These are phyloP conservation scores for Seiridium cupressi DNA, from an alignment of 2,329 filamentous ascomycete species.

Conservation along the genomic window DNA sequence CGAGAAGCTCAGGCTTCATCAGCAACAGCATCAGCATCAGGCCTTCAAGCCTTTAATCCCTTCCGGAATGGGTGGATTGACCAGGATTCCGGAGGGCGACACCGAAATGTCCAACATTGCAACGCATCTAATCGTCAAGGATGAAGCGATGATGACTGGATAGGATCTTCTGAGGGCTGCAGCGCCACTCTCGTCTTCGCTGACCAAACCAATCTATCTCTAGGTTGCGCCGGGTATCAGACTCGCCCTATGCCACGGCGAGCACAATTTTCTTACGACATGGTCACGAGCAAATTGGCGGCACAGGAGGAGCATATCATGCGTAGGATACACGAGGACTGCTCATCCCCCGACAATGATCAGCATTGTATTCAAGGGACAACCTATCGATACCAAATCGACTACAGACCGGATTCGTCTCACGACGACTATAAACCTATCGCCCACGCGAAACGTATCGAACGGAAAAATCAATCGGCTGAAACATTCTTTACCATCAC, in stretches of 20 bases:
- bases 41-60: constrained; percentile 22
- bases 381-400: neutral
- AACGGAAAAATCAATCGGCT: neutral
- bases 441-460: constrained; percentile 1
- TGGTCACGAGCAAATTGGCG: too few relatives aligned
- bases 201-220: too few relatives aligned
- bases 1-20: constrained; percentile 76
- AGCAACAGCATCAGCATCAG: constrained; percentile 32
- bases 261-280: neutral
- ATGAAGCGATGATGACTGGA: constrained; percentile 32
- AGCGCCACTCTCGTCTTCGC: too few relatives aligned
- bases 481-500: neutral
- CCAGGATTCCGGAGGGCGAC: constrained; percentile 58
- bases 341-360: neutral
- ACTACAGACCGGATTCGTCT: constrained; percentile 1
- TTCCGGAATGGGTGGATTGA: constrained; percentile 43
- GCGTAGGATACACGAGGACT: neutral
- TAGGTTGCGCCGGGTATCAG: too few relatives aligned
- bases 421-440: constrained; percentile 3
- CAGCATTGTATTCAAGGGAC: neutral
- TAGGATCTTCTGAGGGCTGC: constrained; percentile 6
- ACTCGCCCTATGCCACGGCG: neutral
- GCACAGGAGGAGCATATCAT: neutral
- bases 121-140: constrained; percentile 22
- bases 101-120: constrained; percentile 41